phyloP scores from a whole-genome alignment of 2,329 filamentous ascomycete species.

The Hypomyces rosellus region DNA sequence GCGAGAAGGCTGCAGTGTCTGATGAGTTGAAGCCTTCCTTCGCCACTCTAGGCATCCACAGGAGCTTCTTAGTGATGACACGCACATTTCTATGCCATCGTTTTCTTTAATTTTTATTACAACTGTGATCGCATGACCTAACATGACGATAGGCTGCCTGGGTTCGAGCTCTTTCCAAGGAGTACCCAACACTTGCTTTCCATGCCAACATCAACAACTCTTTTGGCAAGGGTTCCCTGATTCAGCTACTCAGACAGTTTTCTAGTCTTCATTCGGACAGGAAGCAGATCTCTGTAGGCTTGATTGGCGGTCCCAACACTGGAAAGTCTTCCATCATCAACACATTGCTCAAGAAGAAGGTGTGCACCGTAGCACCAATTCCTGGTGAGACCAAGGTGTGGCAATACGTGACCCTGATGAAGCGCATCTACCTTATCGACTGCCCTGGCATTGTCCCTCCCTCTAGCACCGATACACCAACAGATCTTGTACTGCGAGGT shows the following conservation, averaged over 20 bases:
- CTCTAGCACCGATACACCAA: constrained; percentile 72
- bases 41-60: constrained; percentile 51
- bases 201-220: constrained; percentile 92
- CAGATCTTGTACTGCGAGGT: constrained; percentile 83
- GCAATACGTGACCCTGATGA: constrained; percentile 96
- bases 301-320: constrained; percentile 75
- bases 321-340: constrained; percentile 98
- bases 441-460: constrained; percentile 95
- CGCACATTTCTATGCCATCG: constrained; percentile 52
- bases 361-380: constrained; percentile 88
- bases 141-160: constrained; percentile 67
- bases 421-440: constrained; percentile 83
- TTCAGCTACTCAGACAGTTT: constrained; percentile 88
- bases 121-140: constrained; percentile 2
- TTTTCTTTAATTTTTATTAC: constrained; percentile 18
- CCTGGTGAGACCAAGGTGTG: constrained; percentile 96
- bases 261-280: constrained; percentile 80
- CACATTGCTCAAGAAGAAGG: constrained; percentile 87
- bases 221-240: constrained; percentile 92
- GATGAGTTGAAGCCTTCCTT: constrained; percentile 93
- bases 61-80: constrained; percentile 98
- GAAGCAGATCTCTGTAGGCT: constrained; percentile 90
- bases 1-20: constrained; percentile 73
- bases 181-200: constrained; percentile 91
- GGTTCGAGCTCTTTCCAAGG: constrained; percentile 82